Base-by-base conservation (phyloP, 176 grass and related monocot genomes). In the Oryza punctata region DNA sequence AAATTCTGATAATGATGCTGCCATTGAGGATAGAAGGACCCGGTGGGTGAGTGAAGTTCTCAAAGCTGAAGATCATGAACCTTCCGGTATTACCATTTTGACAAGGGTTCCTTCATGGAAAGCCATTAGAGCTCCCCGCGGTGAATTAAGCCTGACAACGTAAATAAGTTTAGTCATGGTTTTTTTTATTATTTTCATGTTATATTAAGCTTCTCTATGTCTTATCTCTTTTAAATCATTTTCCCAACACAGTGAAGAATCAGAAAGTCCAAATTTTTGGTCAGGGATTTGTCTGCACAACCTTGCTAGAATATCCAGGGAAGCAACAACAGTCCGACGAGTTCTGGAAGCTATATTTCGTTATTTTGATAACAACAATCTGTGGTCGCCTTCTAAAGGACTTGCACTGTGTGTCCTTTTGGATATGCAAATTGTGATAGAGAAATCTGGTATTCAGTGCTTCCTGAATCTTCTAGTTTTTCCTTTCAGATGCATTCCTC, bases 261-360 rank as follows among this genome's bases (percentile, higher is more conserved):
- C 69, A 79, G 79, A 86, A 81, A 95, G 85, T 80, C 89, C 93
- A 41, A 90, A 91, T 80, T 95, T 98, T 82, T 98, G 96, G 96
- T 93, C 93, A 38, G 94, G 96, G 85, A 82, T 98, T 67, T 98
- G 96, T 85, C 80, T 98, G 40, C 96, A 95, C 89, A 98, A 98
- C 89, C 90, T 98, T 85, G 96, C 96, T 37, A 93, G 85, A 85
- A 95, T 98, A 91, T 92, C 93, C 35, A 98, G 86, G 70, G 96
- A 93, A 90, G 93, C 87, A 87, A 92, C 96, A 63, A 95, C 96
- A 23, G 75, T 95, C 7, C 89, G 96, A 19, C 87, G 93, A 80
- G 93, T 98, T 86, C 86, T 98, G 70, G 96, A 98, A 65, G 73
- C 96, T 76, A 88, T 98, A 87, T 98, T 98, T 85, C 90, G 96